A percentile compares a stretch with the other conserved stretches of the same genome.
Conservation (phyloP, 169 alveolate genomes). For the Plasmodium reichenowi region DNA sequence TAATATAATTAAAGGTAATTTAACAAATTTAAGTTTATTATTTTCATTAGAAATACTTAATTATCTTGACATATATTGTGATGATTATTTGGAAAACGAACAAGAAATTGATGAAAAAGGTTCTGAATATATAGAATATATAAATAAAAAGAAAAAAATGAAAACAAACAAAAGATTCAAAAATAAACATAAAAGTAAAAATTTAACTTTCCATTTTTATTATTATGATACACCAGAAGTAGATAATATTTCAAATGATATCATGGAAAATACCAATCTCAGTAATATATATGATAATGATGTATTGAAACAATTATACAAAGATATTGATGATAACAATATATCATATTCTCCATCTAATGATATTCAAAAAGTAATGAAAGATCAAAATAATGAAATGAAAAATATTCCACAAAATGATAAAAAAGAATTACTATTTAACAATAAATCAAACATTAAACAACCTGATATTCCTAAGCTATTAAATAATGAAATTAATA, state of each 20-base stretch:
- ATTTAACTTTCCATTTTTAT: conserved; percentile 11
- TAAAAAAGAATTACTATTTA: background rate
- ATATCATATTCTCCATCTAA: background rate
- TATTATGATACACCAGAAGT: conserved; percentile 6
- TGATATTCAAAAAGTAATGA: background rate
- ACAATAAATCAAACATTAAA: too few relatives aligned
- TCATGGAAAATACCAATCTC: conserved; percentile 18
- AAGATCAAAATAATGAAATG: background rate
- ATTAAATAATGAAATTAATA: too few relatives aligned
- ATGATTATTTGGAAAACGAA: background rate
- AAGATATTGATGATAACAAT: background rate
- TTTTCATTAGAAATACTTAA: conserved; percentile 67
- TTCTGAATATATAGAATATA: background rate
- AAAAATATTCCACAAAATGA: background rate
- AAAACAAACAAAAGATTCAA: background rate
- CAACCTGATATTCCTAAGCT: too few relatives aligned
- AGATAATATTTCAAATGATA: conserved; percentile 5
- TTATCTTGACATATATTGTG: conserved; percentile 58
- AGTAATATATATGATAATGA: conserved; percentile 15
- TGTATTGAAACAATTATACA: conserved; percentile 30
- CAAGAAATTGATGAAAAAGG: conserved; percentile 10
- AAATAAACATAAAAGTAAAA: background rate
- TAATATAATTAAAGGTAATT: conserved; percentile 49
- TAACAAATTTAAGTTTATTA: conserved; percentile 62
- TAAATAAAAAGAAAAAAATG: background rate